Conservation (phyloP, 306 rosid genomes). For the Corylus avellana region DNA sequence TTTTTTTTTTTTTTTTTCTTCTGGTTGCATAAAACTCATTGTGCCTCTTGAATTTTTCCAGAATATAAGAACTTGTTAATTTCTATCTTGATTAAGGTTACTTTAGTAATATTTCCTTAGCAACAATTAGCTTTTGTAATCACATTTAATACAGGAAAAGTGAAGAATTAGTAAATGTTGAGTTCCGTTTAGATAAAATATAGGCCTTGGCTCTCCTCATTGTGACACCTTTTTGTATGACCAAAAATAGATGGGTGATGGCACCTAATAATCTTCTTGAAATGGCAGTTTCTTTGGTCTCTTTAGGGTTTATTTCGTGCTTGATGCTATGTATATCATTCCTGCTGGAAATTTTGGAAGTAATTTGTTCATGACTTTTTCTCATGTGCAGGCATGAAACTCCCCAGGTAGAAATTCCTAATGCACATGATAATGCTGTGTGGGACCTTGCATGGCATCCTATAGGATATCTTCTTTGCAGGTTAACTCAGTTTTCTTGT, state of each 20-base stretch:
- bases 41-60: background rate
- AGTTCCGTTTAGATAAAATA: background rate
- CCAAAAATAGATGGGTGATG: background rate
- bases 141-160: background rate
- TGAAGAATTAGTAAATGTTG: background rate
- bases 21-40: constrained; percentile 5
- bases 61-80: background rate
- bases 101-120: background rate
- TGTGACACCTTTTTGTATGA: background rate
- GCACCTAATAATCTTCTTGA: background rate
- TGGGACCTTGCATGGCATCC: constrained; percentile 99
- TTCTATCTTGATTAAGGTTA: background rate
- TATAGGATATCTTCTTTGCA: constrained; percentile 97
- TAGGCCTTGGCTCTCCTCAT: background rate
- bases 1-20: background rate
- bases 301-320: constrained; percentile 11
- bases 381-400: constrained; percentile 78
- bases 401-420: constrained; percentile 86
- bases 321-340: background rate
- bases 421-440: constrained; percentile 90
- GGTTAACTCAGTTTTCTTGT: constrained; percentile 48
- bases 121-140: background rate
- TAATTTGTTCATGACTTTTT: constrained; percentile 25
- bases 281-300: background rate
- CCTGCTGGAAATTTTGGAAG: background rate